Base-by-base conservation (phyloP, 2,329 filamentous ascomycete species). In the Laburnicola sp. region DNA sequence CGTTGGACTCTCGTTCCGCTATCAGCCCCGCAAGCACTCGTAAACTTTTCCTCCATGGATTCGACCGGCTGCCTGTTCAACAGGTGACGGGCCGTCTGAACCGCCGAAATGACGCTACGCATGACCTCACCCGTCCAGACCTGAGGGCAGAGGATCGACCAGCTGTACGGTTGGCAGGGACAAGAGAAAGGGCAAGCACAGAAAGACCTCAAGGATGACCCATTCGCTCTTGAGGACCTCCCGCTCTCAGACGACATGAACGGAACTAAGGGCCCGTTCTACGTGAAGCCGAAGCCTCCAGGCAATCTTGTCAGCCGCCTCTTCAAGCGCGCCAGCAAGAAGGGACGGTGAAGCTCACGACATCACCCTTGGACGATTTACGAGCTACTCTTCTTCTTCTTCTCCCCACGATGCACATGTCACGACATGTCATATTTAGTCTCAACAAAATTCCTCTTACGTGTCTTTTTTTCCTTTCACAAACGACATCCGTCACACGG, bases 91-190 rank as follows among this genome's bases (percentile, higher is more conserved):
- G 60, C 6, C 61, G 65, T 6, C 45, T 68, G 30, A 87, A 84
- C 48, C 83, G 92, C 30, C n/a, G 92, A 97, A 72, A 97, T 97
- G 92, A 97, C 94, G 2, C 76, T 97, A 42, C 89, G 92, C 42
- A 96, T 97, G 91, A 97, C 93, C 81, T 97, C 48, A 97, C 94
- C 3, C 81, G 92, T 40, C 89, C 91, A 0, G 93, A 97, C 68
- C 80, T 97, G 41, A 86, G 91, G 36, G 86, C 86, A 3, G 80
- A 86, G 56, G 88, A 93, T n/a, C 55, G 84, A 87, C 8, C 80
- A 86, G 54, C 80, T 89, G 11, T 89, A 91, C 63, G 85, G 85
- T 36, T 89, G 86, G 84, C 83, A 87, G 63, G 75, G 46, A 5
- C 59, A 59, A n/a, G n/a, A n/a, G n/a, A n/a, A n/a, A n/a, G n/a